Percentiles rank a stretch among this genome's conserved stretches.
Conservation (phyloP, 1,284 basidiomycete species). For the Tylopilus orsonianus region DNA sequence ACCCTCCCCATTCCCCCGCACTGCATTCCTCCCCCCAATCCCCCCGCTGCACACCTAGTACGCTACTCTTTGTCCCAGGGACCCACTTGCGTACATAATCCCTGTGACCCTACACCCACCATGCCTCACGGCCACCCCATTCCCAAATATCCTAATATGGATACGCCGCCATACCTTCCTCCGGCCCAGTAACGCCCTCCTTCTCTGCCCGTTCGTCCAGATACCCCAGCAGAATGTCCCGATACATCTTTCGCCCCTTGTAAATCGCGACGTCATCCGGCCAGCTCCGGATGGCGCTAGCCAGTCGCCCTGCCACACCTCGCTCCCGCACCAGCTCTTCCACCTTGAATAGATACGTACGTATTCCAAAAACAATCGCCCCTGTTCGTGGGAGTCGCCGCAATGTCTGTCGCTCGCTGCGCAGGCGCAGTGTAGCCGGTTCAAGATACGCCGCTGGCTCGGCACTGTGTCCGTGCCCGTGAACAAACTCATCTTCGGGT, state of each 20-base stretch:
- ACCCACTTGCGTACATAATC: background rate
- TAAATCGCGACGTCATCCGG: conserved; percentile 60
- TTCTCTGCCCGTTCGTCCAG: conserved; percentile 45
- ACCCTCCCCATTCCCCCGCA: conserved; percentile 28
- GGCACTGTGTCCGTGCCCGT: conserved; percentile 36
- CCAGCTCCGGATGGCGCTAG: conserved; percentile 68
- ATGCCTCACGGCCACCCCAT: conserved; percentile 6
- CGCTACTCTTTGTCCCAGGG: background rate
- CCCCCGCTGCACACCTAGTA: background rate
- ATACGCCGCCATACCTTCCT: conserved; percentile 6
- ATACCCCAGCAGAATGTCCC: conserved; percentile 43
- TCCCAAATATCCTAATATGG: conserved; percentile 14
- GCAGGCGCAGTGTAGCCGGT: conserved; percentile 52
- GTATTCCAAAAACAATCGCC: conserved; percentile 71
- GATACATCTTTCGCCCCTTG: conserved; percentile 58
- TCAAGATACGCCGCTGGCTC: conserved; percentile 26
- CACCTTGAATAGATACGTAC: conserved; percentile 66
- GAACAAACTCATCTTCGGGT: conserved; percentile 53
- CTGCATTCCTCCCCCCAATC: background rate
- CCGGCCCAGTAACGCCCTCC: conserved; percentile 7
- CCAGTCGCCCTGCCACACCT: conserved; percentile 67
- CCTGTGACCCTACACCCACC: conserved; percentile 5
- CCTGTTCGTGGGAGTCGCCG: conserved; percentile 65
- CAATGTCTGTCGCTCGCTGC: conserved; percentile 73
- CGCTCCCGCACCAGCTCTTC: conserved; percentile 56